Evolutionary conservation across 2,329 filamentous ascomycete genomes (phyloP), one percentile per base, ranked within the genome.

Genomic region (Botrytis tulipae): DNA sequence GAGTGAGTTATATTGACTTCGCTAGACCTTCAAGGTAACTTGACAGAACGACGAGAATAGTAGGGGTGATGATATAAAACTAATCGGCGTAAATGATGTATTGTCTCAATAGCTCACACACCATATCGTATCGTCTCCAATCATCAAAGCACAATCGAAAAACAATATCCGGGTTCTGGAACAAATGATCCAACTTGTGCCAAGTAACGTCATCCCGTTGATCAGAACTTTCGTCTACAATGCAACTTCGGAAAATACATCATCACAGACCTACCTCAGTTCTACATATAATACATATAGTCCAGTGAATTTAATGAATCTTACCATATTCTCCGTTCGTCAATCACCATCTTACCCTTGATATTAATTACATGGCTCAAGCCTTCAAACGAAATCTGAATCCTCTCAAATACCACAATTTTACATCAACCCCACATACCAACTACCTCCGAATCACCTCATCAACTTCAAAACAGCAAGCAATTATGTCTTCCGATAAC

Each of bases 281-380:
- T 40, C 14, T 29, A 40, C 9, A 29, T 42, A 22, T 42, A 40
- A 54, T 54, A 22, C 14, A 54, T 51, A n/a, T 40, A 18, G 5
- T 7, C 22, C 18, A 40, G 65, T 68, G 46, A 32, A 68, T 54
- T 37, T 22, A 29, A 25, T 37, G 32, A 37, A 22, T 29, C 25
- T 6, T 59, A 40, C 8, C 29, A n/a, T 29, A 18, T 4, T 37
- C 10, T 62, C 16, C 14, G 4, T 22, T 46, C 40, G 32, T n/a
- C 42, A 44, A 29, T 29, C 25, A 35, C 22, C 32, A 32, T 40
- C 20, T 61, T 16, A 25, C 22, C 22, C 6, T 40, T 42, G 18
- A 20, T 71, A 9, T 71, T 65, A 65, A 14, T 71, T 57, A 54
- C 18, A 71, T 66, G 70, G 44, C 60, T 37, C 46, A 51, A 57